Base-by-base conservation (phyloP, 202 grass and related monocot genomes). In the Eragrostis tef region DNA sequence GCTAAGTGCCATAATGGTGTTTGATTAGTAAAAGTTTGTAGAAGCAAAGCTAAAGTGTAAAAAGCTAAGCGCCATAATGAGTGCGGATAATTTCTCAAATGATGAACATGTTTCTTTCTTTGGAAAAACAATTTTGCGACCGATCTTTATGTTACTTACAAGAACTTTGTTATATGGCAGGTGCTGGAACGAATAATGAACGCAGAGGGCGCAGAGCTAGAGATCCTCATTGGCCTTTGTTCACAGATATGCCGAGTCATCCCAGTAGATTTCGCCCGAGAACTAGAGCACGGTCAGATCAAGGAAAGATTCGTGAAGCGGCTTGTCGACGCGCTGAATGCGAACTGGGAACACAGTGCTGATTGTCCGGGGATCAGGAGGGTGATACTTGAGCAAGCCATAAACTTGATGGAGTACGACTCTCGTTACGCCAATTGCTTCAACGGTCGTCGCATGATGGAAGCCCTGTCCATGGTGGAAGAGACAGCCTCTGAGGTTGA, bases 141-240 rank as follows among this genome's bases (percentile, higher is more conserved):
- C 34, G 34, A 31, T 31, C 29, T 31, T 31, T 31, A 31, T n/a
- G 1, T 39, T 39, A 7, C 16, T 57, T 67, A 3, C 49, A 17
- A 24, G 31, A 0, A 14, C 27, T 4, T 9, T 22, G 1, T 2
- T 66, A 3, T 9, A 58, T 19, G 36, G 0, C 43, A 84, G 73
- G 73, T 84, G n/a, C 19, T 51, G 26, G 43, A 84, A 69, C 50
- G 43, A 54, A 73, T 57, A 79, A 7, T 42, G 6, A 8, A 17
- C 0, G 6, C 17, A 7, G 48, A 71, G 4, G 68, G 19, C 0
- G 22, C 67, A 24, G 75, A 86, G 56, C 59, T 79, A 9, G 83
- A 86, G 13, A 15, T 73, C 22, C 24, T 73, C 12, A 86, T 79
- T 57, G 68, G 83, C 36, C 75, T 86, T 66, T 57, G 12, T 47